Evolutionary conservation across 352 stramenopile genomes (phyloP).

Genomic region (Aphanomyces stellatus): DNA sequence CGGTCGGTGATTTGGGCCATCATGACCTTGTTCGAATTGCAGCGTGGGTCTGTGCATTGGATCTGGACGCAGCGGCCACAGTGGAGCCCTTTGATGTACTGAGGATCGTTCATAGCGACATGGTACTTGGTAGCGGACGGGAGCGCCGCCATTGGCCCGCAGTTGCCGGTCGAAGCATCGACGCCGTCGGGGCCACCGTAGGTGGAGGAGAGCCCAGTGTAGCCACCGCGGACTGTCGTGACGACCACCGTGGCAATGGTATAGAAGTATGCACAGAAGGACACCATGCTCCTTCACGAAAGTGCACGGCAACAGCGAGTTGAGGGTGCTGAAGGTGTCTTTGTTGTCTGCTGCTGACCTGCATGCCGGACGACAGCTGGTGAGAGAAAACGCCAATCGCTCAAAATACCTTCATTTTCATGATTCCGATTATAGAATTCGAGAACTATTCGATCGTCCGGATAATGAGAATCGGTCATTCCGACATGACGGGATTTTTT

Average conservation of each 20-base stretch:
- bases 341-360: no score
- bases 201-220: conserved; percentile 34
- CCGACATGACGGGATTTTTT: no score
- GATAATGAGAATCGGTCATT: no score
- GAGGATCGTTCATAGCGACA: conserved; percentile 44
- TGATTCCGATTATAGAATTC: no score
- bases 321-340: no score
- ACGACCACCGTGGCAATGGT: conserved; percentile 16
- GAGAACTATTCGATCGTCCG: no score
- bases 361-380: no score
- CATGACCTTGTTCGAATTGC: conserved; percentile 25
- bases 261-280: not conserved
- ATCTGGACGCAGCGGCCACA: conserved; percentile 36
- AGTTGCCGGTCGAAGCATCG: conserved; percentile 36
- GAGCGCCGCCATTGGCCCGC: conserved; percentile 59
- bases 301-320: no score
- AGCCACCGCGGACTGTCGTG: no score
- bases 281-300: not conserved
- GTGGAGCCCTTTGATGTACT: conserved; percentile 17
- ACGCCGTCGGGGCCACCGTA: conserved; percentile 32
- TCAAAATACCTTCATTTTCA: no score
- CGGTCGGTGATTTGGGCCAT: conserved; percentile 60
- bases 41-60: conserved; percentile 41
- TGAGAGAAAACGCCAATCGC: no score
- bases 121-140: conserved; percentile 39